These are phyloP conservation scores for Stentor roeselii DNA, from an alignment of 73 alveolate genomes.

Conservation along the genomic window DNA sequence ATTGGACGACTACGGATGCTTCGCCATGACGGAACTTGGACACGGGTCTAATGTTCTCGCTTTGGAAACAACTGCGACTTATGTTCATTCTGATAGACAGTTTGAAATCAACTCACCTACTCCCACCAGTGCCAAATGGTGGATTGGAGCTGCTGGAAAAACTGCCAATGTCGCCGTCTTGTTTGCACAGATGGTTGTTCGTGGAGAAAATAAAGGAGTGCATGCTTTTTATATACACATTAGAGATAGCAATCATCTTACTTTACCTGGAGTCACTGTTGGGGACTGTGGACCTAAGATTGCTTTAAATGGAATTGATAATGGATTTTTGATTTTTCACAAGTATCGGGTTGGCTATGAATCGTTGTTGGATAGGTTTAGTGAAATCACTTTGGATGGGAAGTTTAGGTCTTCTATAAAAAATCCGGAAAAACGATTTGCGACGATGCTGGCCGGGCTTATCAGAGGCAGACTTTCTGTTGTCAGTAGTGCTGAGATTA, in stretches of 20 bases:
- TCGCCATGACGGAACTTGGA: constrained; percentile 68
- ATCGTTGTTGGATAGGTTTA: constrained; percentile 59
- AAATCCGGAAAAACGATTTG: constrained; percentile 14
- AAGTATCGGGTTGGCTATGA: constrained; percentile 65
- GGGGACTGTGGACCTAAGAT: constrained; percentile 88
- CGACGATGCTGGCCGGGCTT: background rate
- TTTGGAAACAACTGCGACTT: constrained; percentile 71
- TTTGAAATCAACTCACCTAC: constrained; percentile 74
- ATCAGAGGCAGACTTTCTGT: constrained; percentile 1
- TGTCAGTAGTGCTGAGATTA: constrained; percentile 28
- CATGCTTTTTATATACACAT: constrained; percentile 71
- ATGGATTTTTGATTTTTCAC: constrained; percentile 68
- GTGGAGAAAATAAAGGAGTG: constrained; percentile 67
- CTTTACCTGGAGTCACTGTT: constrained; percentile 64
- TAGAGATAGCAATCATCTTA: constrained; percentile 63
- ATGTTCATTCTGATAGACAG: constrained; percentile 55
- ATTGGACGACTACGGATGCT: background rate
- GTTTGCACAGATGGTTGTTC: constrained; percentile 58
- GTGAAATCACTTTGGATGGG: constrained; percentile 59
- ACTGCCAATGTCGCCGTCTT: constrained; percentile 64
- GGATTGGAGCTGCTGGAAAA: constrained; percentile 86
- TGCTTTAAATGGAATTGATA: constrained; percentile 75
- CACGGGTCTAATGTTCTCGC: constrained; percentile 84
- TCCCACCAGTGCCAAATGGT: constrained; percentile 62
- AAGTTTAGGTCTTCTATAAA: constrained; percentile 53